A percentile compares a stretch with the other conserved stretches of the same genome.
Evolutionary conservation across 2,329 filamentous ascomycete species (phyloP).

Genomic region (Tolypocladium album): DNA sequence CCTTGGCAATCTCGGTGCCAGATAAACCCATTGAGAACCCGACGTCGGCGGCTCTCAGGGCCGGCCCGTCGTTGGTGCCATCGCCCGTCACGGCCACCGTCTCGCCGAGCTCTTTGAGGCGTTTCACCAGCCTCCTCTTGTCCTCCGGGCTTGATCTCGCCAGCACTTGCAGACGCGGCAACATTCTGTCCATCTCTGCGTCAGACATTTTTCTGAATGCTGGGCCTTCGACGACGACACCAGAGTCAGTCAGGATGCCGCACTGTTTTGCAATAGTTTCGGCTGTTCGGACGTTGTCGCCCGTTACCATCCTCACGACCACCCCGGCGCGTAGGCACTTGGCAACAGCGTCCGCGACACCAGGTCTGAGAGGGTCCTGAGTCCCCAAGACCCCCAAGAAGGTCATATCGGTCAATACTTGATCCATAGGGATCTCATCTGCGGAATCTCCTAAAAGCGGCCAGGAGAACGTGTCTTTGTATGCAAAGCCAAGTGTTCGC

Average conservation of each 20-base stretch:
- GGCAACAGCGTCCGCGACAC: conserved; percentile 48
- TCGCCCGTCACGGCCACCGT: conserved; percentile 56
- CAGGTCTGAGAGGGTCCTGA: conserved; percentile 50
- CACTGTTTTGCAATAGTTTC: conserved; percentile 55
- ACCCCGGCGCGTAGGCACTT: conserved; percentile 52
- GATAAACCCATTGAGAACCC: conserved; percentile 60
- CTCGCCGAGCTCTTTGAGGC: conserved; percentile 43
- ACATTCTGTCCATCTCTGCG: conserved; percentile 38
- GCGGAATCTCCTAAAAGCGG: conserved; percentile 43
- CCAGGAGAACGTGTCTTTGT: conserved; percentile 60
- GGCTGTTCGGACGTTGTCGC: conserved; percentile 42
- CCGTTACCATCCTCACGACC: conserved; percentile 50
- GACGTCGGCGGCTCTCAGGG: conserved; percentile 54
- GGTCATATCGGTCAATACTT: conserved; percentile 47
- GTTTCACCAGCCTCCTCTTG: conserved; percentile 44
- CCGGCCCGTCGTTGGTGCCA: conserved; percentile 56
- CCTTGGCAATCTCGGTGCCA: conserved; percentile 57
- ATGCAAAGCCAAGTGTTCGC: conserved; percentile 64
- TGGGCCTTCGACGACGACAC: conserved; percentile 56
- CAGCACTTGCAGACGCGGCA: conserved; percentile 38
- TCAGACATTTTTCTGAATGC: conserved; percentile 46
- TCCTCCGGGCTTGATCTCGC: conserved; percentile 51
- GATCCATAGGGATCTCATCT: not conserved
- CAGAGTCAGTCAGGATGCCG: conserved; percentile 50
- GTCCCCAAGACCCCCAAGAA: conserved; percentile 61